These are phyloP conservation scores for Chlamydomonas reinhardtii DNA, from an alignment of 163 green algal genomes.

Conservation along the genomic window DNA sequence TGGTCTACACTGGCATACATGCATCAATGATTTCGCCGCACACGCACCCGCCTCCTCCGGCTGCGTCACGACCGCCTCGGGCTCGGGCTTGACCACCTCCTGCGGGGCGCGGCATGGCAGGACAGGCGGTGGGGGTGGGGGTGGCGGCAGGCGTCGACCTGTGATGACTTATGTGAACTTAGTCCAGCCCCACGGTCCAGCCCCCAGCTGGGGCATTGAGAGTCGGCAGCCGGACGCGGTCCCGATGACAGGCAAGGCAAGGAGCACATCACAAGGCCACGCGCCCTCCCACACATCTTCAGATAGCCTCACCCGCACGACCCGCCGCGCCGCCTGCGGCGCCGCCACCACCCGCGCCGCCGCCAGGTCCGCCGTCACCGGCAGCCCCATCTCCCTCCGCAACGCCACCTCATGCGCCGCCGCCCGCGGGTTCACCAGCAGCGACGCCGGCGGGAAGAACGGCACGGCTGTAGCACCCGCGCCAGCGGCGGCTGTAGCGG, in stretches of 20 bases:
- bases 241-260: no score
- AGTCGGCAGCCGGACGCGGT: no score
- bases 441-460: slow-evolving; percentile 23
- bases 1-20: no score
- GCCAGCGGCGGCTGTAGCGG: neutral
- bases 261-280: no score
- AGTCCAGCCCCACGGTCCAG: no score
- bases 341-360: neutral
- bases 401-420: slow-evolving; percentile 23
- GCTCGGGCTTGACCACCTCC: neutral
- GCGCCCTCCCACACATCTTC: no score
- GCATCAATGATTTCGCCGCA: no score
- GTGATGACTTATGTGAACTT: no score
- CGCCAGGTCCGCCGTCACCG: slow-evolving; percentile 10
- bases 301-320: slow-evolving; percentile 26
- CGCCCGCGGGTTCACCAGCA: slow-evolving; percentile 9
- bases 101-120: neutral
- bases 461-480: neutral
- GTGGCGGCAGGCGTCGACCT: no score
- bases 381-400: slow-evolving; percentile 22
- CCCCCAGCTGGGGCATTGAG: no score
- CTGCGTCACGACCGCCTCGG: neutral
- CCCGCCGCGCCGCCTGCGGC: neutral
- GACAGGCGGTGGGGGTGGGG: no score
- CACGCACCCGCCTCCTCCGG: neutral